phyloP scores from a whole-genome alignment of 164 flowering plant species.

The Macadamia tetraphylla region DNA sequence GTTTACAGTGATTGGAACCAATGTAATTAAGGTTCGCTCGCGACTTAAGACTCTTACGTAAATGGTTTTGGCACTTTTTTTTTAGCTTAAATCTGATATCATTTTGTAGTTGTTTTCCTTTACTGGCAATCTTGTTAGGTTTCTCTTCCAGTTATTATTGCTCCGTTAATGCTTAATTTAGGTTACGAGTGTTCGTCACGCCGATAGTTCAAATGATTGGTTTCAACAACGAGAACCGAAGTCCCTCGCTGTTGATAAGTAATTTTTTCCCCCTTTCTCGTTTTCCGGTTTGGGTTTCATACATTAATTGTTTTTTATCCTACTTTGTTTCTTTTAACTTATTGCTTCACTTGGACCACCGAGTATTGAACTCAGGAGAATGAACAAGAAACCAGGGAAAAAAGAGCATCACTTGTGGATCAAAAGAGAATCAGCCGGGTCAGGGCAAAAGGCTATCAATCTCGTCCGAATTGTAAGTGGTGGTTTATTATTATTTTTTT shows the following conservation, averaged over 20 bases:
- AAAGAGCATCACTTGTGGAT: slow-evolving; percentile 81
- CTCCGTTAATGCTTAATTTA: background rate
- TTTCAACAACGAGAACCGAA: background rate
- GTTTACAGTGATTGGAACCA: background rate
- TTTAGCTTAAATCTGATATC: background rate
- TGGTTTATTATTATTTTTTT: background rate
- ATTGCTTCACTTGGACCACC: background rate
- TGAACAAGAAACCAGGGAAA: slow-evolving; percentile 25
- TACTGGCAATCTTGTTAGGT: background rate
- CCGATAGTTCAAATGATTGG: slow-evolving; percentile 1
- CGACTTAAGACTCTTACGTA: background rate
- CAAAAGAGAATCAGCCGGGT: slow-evolving; percentile 74
- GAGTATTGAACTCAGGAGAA: slow-evolving; percentile 18
- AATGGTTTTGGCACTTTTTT: background rate
- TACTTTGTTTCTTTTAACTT: background rate
- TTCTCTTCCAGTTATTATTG: background rate
- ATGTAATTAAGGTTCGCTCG: background rate
- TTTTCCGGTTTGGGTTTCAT: background rate
- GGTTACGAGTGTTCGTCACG: background rate
- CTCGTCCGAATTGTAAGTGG: slow-evolving; percentile 64
- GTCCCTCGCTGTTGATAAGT: slow-evolving; percentile 9
- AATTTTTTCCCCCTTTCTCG: background rate
- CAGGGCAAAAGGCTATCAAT: slow-evolving; percentile 82
- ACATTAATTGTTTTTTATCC: no score
- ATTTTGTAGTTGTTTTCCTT: background rate